Conservation (phyloP, 805 yeast species). For the Yamadazyma ubonensis region DNA sequence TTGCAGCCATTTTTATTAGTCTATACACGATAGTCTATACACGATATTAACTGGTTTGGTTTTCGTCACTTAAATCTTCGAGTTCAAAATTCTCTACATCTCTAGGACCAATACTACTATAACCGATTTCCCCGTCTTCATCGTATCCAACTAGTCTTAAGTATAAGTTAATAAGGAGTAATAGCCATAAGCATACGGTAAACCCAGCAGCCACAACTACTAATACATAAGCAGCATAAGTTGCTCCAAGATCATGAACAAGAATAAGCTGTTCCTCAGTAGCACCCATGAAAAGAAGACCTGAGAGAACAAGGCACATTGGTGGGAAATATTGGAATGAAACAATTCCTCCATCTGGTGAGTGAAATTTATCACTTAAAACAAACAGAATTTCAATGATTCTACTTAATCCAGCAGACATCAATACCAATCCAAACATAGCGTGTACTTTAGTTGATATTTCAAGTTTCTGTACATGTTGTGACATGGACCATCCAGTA, state of each 20-base stretch:
- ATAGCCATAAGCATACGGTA: slow-evolving; percentile 63
- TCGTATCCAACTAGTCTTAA: slow-evolving; percentile 43
- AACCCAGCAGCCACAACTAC: slow-evolving; percentile 72
- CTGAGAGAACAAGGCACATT: slow-evolving; percentile 72
- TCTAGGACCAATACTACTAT: slow-evolving; percentile 17
- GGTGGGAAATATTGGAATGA: slow-evolving; percentile 89
- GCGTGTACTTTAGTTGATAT: slow-evolving; percentile 87
- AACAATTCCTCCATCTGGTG: slow-evolving; percentile 45
- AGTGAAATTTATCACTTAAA: slow-evolving; percentile 55
- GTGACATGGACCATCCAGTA: slow-evolving; percentile 94
- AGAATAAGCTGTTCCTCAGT: slow-evolving; percentile 81
- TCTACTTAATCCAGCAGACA: slow-evolving; percentile 73
- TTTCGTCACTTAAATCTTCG: slow-evolving; percentile 30
- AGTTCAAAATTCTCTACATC: slow-evolving; percentile 36
- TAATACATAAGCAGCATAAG: slow-evolving; percentile 79
- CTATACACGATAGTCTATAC: too few relatives aligned
- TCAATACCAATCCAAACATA: slow-evolving; percentile 78
- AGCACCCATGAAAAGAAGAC: slow-evolving; percentile 87
- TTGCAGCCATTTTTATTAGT: slow-evolving; percentile 4
- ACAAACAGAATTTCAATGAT: slow-evolving; percentile 78
- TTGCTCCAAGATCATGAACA: slow-evolving; percentile 74
- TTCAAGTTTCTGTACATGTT: slow-evolving; percentile 72
- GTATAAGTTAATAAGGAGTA: slow-evolving; percentile 60
- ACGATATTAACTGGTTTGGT: too few relatives aligned
- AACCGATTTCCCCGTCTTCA: slow-evolving; percentile 35